phyloP scores from a whole-genome alignment of 2,329 filamentous ascomycete species.

The Colletotrichum sp. region DNA sequence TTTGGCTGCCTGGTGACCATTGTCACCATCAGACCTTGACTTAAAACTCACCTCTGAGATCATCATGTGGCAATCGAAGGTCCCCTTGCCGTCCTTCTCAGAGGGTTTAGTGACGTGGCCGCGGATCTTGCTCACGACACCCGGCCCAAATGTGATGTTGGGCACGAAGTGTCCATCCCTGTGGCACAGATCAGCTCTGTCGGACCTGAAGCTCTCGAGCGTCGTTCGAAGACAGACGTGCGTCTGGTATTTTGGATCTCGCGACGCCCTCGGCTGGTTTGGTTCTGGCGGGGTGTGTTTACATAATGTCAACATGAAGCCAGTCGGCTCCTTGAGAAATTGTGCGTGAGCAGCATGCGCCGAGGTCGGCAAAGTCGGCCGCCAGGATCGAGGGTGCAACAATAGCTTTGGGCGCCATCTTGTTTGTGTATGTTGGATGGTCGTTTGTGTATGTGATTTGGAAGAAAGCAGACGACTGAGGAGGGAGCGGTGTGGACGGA shows the following conservation, averaged over 20 bases:
- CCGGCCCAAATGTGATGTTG: conserved; percentile 96
- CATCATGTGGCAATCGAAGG: conserved; percentile 99
- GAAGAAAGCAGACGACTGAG: background rate
- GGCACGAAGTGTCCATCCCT: conserved; percentile 99
- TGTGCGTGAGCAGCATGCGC: conserved; percentile 83
- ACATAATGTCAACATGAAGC: conserved; percentile 94
- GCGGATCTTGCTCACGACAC: conserved; percentile 93
- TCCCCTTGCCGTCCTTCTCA: conserved; percentile 77
- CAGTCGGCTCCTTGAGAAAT: conserved; percentile 89
- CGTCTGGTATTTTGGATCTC: background rate
- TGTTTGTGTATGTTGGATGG: background rate
- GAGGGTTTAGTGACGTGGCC: conserved; percentile 80
- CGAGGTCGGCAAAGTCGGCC: conserved; percentile 91
- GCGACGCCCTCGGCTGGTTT: background rate
- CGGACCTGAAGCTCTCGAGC: background rate
- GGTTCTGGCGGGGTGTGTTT: conserved; percentile 21
- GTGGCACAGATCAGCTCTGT: background rate
- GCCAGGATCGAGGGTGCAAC: conserved; percentile 98
- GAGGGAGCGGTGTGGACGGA: background rate
- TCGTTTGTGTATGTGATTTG: background rate
- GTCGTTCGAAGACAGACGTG: background rate
- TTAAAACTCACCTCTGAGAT: conserved; percentile 80
- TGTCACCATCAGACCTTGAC: background rate
- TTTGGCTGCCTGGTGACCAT: background rate
- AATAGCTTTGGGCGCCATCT: conserved; percentile 89